Evolutionary conservation across 2,329 filamentous ascomycete genomes (phyloP).

Genomic region (Basipetospora chlamydospora): DNA sequence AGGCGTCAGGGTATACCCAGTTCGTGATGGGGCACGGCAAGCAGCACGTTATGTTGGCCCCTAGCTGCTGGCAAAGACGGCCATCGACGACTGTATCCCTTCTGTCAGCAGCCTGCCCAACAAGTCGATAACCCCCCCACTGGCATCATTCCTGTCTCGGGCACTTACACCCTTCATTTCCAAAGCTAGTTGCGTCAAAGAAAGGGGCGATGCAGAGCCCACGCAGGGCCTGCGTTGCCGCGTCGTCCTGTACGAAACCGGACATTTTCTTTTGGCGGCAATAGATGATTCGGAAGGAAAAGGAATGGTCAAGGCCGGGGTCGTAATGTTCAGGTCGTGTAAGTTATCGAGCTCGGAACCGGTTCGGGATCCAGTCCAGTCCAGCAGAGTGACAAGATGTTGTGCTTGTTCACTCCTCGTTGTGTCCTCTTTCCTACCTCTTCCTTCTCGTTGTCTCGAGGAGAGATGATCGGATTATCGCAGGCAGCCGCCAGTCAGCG

Average conservation of each 20-base stretch:
- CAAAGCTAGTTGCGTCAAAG: constrained; percentile 7
- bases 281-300: too few relatives aligned
- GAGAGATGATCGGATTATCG: too few relatives aligned
- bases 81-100: constrained; percentile 37
- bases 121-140: constrained; percentile 6
- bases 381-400: too few relatives aligned
- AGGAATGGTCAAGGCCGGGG: too few relatives aligned
- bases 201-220: constrained; percentile 8
- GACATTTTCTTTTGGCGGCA: too few relatives aligned
- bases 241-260: neutral
- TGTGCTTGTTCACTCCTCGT: too few relatives aligned
- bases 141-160: neutral
- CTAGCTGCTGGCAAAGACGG: constrained; percentile 33
- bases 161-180: constrained; percentile 9
- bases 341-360: too few relatives aligned
- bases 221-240: constrained; percentile 4
- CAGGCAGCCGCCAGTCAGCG: too few relatives aligned
- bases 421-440: too few relatives aligned
- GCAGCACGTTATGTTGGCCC: constrained; percentile 53
- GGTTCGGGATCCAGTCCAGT: too few relatives aligned
- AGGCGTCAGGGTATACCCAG: constrained; percentile 53
- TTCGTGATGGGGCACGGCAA: constrained; percentile 79
- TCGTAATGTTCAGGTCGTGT: too few relatives aligned
- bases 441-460: too few relatives aligned
- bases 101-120: constrained; percentile 15